Evolutionary conservation across 768 basidiomycete species (phyloP), one percentile per base, ranked within the genome.

Genomic region (Holtermannia corniformis): DNA sequence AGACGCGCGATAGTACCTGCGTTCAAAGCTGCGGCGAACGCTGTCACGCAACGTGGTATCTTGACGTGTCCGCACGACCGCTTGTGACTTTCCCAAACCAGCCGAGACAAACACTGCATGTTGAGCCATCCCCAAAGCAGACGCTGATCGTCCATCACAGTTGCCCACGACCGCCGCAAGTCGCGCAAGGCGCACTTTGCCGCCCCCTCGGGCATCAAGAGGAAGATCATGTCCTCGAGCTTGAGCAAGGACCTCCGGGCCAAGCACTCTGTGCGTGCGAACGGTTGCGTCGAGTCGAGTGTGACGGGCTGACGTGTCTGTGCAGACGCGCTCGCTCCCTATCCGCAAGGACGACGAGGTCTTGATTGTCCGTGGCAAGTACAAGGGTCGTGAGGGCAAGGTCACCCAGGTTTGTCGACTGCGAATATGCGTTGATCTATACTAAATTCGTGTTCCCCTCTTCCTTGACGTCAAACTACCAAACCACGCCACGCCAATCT

Each of bases 291-390:
- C 5, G 5, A 16, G 28, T 46, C 14, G 16, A 20, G 20, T 5
- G 51, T 32, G 14, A 25, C 44, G 11, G 19, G 27, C 44, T 55
- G 53, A 50, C 44, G n/a, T 44, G 5, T 14, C 28, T 28, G 1
- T 49, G 47, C 60, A 93, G 90, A 76, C 82, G 63, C 91, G 91
- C 62, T 88, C 92, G 54, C 76, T 96, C 56, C 90, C 95, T 51
- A 82, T 97, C 68, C 86, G 95, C 71, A 96, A 96, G 75, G 93
- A 96, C 66, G 93, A 99, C 74, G 93, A 97, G 77, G 93, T 97
- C 60, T 79, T 85, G 71, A 90, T 99, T 66, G 87, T 96, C 56
- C 82, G 93, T 60, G 93, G 93, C 52, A 92, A 93, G 75, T 91
- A 95, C 82, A 95, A 95, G 80, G 93, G 95, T 48, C 82, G 91